Evolutionary conservation across 2,329 filamentous ascomycete genomes (phyloP).

Genomic region (Trichoderma simmonsii): DNA sequence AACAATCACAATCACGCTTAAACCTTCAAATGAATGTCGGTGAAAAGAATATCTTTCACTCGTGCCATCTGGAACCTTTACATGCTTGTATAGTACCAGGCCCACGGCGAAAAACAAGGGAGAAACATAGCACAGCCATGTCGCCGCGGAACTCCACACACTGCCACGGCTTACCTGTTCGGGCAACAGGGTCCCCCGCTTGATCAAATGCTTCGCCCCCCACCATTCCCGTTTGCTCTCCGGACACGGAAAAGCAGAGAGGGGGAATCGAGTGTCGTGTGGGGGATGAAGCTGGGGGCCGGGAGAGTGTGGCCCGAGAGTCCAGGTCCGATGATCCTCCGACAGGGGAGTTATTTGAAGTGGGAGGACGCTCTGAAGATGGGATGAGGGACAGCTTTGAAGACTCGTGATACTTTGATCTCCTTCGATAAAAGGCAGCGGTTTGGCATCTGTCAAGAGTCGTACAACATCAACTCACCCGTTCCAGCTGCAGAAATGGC

Average conservation of each 20-base stretch:
- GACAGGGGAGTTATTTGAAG: conserved; percentile 9
- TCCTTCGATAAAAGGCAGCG: neutral
- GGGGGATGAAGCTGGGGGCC: conserved; percentile 1
- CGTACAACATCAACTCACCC: neutral
- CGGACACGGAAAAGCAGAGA: conserved; percentile 13
- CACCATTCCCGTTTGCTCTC: neutral
- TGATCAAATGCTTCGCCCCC: neutral
- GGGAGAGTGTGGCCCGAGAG: conserved; percentile 8
- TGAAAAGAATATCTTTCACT: neutral
- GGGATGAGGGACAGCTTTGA: neutral
- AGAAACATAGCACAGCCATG: conserved; percentile 11
- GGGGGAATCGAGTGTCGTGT: neutral
- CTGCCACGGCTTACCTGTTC: neutral
- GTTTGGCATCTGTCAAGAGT: neutral
- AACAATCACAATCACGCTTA: neutral
- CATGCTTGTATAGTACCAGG: conserved; percentile 10
- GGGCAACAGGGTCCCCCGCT: neutral
- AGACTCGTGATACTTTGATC: neutral
- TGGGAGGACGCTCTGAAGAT: conserved; percentile 3
- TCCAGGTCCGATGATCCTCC: neutral
- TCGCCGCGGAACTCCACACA: neutral
- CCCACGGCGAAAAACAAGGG: conserved; percentile 7
- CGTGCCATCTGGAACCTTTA: neutral
- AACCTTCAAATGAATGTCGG: neutral
- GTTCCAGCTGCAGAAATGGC: neutral